phyloP scores from a whole-genome alignment of 495 filamentous ascomycete genomes.

The Hyaloscypha bicolor region DNA sequence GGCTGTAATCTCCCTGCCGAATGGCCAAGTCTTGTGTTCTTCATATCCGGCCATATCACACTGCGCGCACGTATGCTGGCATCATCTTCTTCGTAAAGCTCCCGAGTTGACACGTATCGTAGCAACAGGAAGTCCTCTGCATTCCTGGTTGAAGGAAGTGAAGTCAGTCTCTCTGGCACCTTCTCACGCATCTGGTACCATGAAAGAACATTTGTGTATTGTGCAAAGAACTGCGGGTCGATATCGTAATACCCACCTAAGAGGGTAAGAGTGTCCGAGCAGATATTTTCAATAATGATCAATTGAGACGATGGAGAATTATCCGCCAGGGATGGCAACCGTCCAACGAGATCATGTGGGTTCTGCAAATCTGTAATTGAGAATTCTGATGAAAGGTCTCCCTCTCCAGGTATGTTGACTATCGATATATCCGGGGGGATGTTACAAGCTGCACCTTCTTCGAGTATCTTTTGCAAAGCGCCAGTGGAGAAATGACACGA shows the following conservation, averaged over 20 bases:
- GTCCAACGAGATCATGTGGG: neutral
- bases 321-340: neutral
- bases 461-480: neutral
- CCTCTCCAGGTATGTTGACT: constrained; percentile 13
- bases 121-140: constrained; percentile 6
- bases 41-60: constrained; percentile 5
- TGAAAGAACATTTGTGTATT: constrained; percentile 7
- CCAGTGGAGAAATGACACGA: neutral
- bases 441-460: neutral
- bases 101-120: constrained; percentile 1
- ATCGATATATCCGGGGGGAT: constrained; percentile 7
- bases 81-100: neutral
- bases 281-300: constrained; percentile 8
- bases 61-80: constrained; percentile 5
- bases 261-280: neutral
- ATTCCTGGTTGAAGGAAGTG: constrained; percentile 12
- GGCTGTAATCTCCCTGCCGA: constrained; percentile 8
- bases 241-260: constrained; percentile 5
- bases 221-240: constrained; percentile 10
- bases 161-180: constrained; percentile 6
- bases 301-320: neutral
- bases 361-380: neutral
- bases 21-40: neutral
- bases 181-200: constrained; percentile 13
- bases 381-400: neutral